Evolutionary conservation across 192 early-diverging fungal species (phyloP).

Genomic region (Jimgerdemannia flammicorona): DNA sequence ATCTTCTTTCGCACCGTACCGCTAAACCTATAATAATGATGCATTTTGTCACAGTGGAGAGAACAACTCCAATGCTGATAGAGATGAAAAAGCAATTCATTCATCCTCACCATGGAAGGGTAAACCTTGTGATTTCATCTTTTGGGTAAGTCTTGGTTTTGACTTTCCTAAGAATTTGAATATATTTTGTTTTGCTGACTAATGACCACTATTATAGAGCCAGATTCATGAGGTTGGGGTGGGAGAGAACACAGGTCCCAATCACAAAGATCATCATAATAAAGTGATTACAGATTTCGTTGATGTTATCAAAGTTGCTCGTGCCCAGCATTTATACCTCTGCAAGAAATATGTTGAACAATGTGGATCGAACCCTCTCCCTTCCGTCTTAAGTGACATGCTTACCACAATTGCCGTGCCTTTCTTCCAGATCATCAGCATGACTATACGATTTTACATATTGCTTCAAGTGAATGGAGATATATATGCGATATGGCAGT

Average conservation of each 20-base stretch:
- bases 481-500: conserved; percentile 6
- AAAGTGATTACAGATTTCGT: conserved; percentile 3
- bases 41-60: conserved; percentile 4
- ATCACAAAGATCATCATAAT: conserved; percentile 6
- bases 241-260: conserved; percentile 16
- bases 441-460: conserved; percentile 15
- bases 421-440: conserved; percentile 16
- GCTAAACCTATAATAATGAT: conserved; percentile 6
- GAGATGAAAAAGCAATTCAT: conserved; percentile 3
- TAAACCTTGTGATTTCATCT: conserved; percentile 15
- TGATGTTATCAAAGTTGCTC: conserved; percentile 11
- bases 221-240: conserved; percentile 8
- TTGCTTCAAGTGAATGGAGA: conserved; percentile 11
- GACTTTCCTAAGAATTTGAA: background rate
- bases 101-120: conserved; percentile 2
- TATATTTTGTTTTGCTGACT: background rate
- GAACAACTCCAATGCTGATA: conserved; percentile 8
- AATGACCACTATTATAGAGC: conserved; percentile 1
- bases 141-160: conserved; percentile 2
- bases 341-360: background rate
- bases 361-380: conserved; percentile 7
- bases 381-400: background rate
- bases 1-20: background rate
- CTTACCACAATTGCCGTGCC: conserved; percentile 5
- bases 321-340: conserved; percentile 5